A percentile compares a stretch with the other conserved stretches of the same genome.
These are phyloP conservation scores for Erodium trifolium DNA, from an alignment of 441 rosid species.

Conservation along the genomic window DNA sequence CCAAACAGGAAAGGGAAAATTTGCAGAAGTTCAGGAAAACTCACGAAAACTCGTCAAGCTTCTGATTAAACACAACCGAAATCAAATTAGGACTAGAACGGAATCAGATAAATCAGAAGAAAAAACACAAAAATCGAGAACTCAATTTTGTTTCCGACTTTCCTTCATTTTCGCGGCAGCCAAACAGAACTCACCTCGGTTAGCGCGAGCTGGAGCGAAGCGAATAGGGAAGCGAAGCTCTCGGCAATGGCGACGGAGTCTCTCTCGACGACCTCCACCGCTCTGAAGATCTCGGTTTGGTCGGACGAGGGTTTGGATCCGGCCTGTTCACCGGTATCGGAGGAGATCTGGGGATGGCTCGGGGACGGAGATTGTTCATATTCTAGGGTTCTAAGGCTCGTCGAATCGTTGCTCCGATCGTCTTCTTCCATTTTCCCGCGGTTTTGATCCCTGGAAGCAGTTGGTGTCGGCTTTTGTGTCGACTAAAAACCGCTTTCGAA, in stretches of 20 bases:
- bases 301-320: not conserved
- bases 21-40: not conserved
- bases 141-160: not conserved
- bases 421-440: slow-evolving; percentile 6
- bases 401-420: not conserved
- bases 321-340: slow-evolving; percentile 1
- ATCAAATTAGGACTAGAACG: not conserved
- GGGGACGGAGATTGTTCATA: not conserved
- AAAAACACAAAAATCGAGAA: not conserved
- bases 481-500: too few relatives aligned
- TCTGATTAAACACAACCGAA: not conserved
- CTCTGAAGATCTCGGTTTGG: slow-evolving; percentile 16
- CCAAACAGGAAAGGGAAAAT: not conserved
- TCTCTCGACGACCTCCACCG: slow-evolving; percentile 40
- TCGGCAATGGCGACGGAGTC: slow-evolving; percentile 73
- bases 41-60: not conserved
- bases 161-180: not conserved
- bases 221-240: slow-evolving; percentile 69
- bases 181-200: slow-evolving; percentile 43
- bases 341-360: not conserved
- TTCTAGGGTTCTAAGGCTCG: not conserved
- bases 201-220: slow-evolving; percentile 69
- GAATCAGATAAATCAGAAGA: not conserved
- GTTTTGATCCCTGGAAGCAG: not conserved
- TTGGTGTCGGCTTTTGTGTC: too few relatives aligned